phyloP scores from a whole-genome alignment of 306 rosid genomes.

The Cucumis sativus region Cucumber_9930_V3 NC_026656.2:17261001-17261500 shows the following conservation, averaged over 20 bases:
- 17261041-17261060: not conserved
- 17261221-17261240: slow-evolving; percentile 58
- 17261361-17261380: slow-evolving; percentile 28
- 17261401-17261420: slow-evolving; percentile 4
- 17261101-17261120: not conserved
- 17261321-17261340: slow-evolving; percentile 50
- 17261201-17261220: slow-evolving; percentile 69
- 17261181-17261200: not conserved
- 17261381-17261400: slow-evolving; percentile 7
- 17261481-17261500: slow-evolving; percentile 29
- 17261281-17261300: slow-evolving; percentile 66
- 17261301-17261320: slow-evolving; percentile 28
- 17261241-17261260: slow-evolving; percentile 40
- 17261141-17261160: not conserved
- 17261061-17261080: not conserved
- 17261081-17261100: not conserved
- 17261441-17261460: slow-evolving; percentile 37
- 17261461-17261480: slow-evolving; percentile 61
- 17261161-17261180: not conserved
- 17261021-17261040: not conserved
- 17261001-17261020: not conserved
- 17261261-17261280: slow-evolving; percentile 46
- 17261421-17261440: slow-evolving; percentile 15
- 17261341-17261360: slow-evolving; percentile 24
- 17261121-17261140: not conserved